phyloP scores from a whole-genome alignment of 768 basidiomycete species.

The Russula abietina region DNA sequence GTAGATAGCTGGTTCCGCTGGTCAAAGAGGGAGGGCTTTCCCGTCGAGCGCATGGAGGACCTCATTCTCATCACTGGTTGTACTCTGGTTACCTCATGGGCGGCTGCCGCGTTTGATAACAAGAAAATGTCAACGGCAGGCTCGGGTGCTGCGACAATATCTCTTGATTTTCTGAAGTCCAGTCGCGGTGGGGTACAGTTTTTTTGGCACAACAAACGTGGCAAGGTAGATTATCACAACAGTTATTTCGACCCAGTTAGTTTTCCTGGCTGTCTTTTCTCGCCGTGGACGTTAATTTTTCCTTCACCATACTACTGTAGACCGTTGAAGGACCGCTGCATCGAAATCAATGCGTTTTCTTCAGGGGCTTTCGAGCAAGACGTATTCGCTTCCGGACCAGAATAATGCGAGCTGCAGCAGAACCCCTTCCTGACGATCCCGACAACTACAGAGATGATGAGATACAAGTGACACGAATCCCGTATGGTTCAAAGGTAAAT shows the following conservation, averaged over 20 bases:
- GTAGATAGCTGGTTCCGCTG: too few relatives aligned
- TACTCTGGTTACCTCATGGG: not conserved
- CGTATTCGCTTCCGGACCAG: not conserved
- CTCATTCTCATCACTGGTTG: constrained; percentile 14
- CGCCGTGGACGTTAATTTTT: too few relatives aligned
- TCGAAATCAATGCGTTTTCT: constrained; percentile 10
- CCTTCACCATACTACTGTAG: too few relatives aligned
- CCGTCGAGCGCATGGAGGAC: constrained; percentile 1
- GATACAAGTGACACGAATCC: not conserved
- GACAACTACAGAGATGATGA: not conserved
- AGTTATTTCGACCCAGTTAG: not conserved
- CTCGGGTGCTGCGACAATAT: not conserved
- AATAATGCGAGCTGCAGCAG: not conserved
- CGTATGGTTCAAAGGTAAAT: constrained; percentile 1
- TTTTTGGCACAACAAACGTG: not conserved
- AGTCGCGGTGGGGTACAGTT: not conserved
- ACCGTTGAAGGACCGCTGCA: too few relatives aligned
- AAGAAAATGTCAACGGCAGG: too few relatives aligned
- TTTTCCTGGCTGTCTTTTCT: not conserved
- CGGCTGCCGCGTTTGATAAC: not conserved
- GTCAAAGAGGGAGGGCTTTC: too few relatives aligned
- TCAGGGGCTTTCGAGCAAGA: constrained; percentile 14
- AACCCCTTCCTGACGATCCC: constrained; percentile 5
- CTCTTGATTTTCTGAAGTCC: not conserved
- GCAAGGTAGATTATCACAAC: not conserved